Evolutionary conservation across 352 stramenopile species (phyloP), one percentile per base, ranked within the genome.

Genomic region (Thraustochytrium striatum): DNA sequence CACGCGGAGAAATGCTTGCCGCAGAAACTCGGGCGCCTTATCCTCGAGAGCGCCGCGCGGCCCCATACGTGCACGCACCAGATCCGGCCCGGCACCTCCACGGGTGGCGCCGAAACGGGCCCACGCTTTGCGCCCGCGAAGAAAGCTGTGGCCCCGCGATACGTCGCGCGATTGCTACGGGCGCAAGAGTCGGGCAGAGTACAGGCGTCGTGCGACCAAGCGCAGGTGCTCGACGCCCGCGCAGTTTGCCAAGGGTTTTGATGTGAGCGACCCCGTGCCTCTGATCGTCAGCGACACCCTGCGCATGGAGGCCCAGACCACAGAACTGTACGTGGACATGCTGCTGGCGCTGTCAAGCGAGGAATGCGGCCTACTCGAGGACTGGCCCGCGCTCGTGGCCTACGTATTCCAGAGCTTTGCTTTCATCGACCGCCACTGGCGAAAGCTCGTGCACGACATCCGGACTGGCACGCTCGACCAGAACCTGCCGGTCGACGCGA

Each of bases 281-380:
- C 52, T 79, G 9, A 79, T 79, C 69, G 69, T 79, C 19, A 79
- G 72, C n/a, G 69, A 79, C 53, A 79, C 44, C 32, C 38, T 79
- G 28, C 69, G 69, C 35, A 79, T 79, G 69, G 69, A 79, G 36
- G n/a, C 35, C 19, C 39, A 69, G 9, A 69, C 28, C 13, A 33
- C 47, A 9, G 32, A 47, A 16, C 39, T 79, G 36, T 79, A 79
- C 52, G 69, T 79, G 28, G 69, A 79, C 38, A 79, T 79, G 69
- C 30, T 79, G 43, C 55, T 79, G 21, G 69, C 69, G 38, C 55
- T 79, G 3, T 36, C 69, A 3, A 79, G 57, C 55, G 53, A 70
- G 57, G 33, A 57, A 11, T 79, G 69, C 30, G 69, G 69, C 19
- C 43, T 79, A 3, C 69, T 79, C 5, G 69, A 79, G 39, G 69